Conservation (phyloP, 2,329 filamentous ascomycete species). For the Pseudopithomyces maydicus region DNA sequence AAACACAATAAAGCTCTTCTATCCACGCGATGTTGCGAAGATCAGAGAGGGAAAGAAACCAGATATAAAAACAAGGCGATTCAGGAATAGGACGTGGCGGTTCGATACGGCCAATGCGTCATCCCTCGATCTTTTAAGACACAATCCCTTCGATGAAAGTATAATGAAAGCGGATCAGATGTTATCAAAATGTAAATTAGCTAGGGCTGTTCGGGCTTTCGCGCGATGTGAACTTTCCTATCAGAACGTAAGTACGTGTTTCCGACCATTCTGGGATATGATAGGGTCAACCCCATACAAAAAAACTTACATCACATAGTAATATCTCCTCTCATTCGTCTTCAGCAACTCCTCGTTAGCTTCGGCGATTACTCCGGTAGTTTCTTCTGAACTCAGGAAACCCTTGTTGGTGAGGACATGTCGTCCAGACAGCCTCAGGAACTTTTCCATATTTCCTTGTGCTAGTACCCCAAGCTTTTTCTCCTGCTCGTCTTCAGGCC, state of each 20-base stretch:
- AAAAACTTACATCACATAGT: neutral
- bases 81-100: too few species aligned
- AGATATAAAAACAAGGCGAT: too few species aligned
- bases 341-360: neutral
- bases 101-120: too few species aligned
- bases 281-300: neutral
- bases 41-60: too few species aligned
- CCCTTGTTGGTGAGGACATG: constrained; percentile 1
- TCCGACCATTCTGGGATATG: too few species aligned
- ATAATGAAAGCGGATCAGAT: too few species aligned
- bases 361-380: neutral
- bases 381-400: neutral
- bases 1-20: too few species aligned
- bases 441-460: neutral
- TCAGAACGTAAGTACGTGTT: neutral
- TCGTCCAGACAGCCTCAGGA: neutral
- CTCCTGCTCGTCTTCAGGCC: neutral
- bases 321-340: constrained; percentile 1
- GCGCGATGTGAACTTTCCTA: constrained; percentile 4
- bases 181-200: neutral
- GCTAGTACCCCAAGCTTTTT: neutral
- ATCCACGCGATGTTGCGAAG: too few species aligned
- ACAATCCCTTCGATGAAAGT: too few species aligned
- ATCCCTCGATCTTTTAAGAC: too few species aligned
- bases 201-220: neutral